phyloP scores from a whole-genome alignment of 2,329 filamentous ascomycete species.

The Monosporascus sp. region DNA sequence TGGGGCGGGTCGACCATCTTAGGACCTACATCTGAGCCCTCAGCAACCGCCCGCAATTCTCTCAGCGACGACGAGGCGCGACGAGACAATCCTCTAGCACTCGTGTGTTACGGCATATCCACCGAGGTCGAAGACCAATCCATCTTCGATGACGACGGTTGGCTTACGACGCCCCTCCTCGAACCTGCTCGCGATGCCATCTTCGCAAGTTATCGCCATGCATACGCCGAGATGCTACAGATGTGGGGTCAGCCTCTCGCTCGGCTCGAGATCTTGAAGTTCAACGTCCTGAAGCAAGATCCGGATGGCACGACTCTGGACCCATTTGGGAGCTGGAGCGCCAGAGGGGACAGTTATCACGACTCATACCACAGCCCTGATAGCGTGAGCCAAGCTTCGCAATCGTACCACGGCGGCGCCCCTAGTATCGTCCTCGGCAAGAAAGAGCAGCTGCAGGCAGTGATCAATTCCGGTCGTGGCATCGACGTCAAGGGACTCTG shows the following conservation, averaged over 20 bases:
- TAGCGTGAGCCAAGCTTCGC: constrained; percentile 27
- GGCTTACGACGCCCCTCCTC: constrained; percentile 54
- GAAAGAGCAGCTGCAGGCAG: constrained; percentile 45
- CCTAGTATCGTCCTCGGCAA: constrained; percentile 54
- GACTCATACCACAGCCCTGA: constrained; percentile 31
- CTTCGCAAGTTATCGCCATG: constrained; percentile 57
- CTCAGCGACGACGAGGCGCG: constrained; percentile 49
- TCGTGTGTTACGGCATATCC: constrained; percentile 47
- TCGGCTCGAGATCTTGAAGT: constrained; percentile 63
- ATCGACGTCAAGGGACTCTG: constrained; percentile 61
- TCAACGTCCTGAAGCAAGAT: constrained; percentile 56
- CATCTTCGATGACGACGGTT: constrained; percentile 65
- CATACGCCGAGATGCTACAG: constrained; percentile 64
- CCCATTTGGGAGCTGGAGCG: constrained; percentile 12
- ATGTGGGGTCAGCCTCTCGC: constrained; percentile 60
- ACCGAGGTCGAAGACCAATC: constrained; percentile 56
- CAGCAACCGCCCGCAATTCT: constrained; percentile 44
- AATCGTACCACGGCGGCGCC: constrained; percentile 33
- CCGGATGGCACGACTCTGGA: constrained; percentile 20
- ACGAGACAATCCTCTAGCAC: constrained; percentile 39
- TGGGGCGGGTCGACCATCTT: constrained; percentile 44
- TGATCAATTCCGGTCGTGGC: constrained; percentile 49
- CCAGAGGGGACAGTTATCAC: constrained; percentile 27
- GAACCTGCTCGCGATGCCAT: constrained; percentile 42
- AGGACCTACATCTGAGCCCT: constrained; percentile 36